A percentile compares a stretch with the other conserved stretches of the same genome.
Conservation (phyloP, 371 early-diverging fungal species). For the Mortierella sp. region DNA sequence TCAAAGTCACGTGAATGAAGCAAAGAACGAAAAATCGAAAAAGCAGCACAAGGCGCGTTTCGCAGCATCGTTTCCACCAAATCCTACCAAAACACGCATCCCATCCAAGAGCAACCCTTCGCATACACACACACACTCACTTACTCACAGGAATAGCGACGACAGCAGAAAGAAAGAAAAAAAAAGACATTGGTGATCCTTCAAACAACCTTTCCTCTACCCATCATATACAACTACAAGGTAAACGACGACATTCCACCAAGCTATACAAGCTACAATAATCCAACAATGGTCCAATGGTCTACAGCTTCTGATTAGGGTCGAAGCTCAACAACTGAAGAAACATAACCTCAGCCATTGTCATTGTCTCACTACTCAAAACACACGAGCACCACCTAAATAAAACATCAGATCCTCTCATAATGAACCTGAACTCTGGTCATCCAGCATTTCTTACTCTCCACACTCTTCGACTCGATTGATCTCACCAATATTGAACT, state of each 20-base stretch:
- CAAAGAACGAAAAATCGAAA: background rate
- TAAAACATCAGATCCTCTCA: background rate
- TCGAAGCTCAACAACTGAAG: background rate
- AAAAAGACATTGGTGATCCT: background rate
- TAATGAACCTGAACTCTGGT: background rate
- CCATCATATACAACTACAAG: slow-evolving; percentile 19
- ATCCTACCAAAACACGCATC: slow-evolving; percentile 4
- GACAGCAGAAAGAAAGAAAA: background rate
- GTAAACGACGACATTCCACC: slow-evolving; percentile 8
- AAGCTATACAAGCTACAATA: background rate
- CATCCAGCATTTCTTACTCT: background rate
- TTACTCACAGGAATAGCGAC: background rate
- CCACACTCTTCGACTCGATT: background rate
- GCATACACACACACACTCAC: background rate
- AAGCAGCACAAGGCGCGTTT: background rate
- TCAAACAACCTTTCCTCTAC: slow-evolving; percentile 4
- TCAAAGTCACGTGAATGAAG: background rate
- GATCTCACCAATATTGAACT: background rate
- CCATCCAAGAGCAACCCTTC: background rate
- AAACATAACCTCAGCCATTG: background rate
- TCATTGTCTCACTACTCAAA: background rate
- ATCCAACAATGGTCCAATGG: too few species aligned
- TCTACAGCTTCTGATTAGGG: background rate
- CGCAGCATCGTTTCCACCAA: background rate
- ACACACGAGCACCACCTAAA: background rate